These are phyloP conservation scores for Mentha longifolia DNA, from an alignment of 257 asterid genomes.

Conservation along the genomic window DNA sequence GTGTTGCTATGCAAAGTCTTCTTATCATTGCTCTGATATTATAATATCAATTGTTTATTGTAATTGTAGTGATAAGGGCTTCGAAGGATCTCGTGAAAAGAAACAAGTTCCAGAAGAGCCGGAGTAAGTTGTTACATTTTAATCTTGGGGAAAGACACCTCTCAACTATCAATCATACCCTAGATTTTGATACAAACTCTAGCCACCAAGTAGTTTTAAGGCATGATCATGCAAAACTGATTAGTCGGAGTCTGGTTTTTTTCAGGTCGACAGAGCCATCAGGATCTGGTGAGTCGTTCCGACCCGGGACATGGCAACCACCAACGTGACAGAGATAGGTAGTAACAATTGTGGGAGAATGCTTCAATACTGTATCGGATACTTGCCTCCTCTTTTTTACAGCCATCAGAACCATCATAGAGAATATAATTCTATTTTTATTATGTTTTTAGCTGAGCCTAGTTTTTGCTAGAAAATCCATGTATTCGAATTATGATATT, in stretches of 20 bases:
- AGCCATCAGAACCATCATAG: not conserved
- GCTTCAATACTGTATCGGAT: not conserved
- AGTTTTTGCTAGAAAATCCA: conserved; percentile 9
- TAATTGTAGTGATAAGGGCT: conserved; percentile 38
- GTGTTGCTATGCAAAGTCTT: not conserved
- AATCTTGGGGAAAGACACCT: not conserved
- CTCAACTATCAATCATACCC: not conserved
- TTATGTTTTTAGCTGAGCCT: not conserved
- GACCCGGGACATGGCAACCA: conserved; percentile 97
- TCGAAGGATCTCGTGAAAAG: conserved; percentile 36
- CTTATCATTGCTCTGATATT: not conserved
- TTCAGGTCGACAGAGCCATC: conserved; percentile 84
- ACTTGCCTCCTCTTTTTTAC: not conserved
- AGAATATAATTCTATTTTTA: not conserved
- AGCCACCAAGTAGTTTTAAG: not conserved
- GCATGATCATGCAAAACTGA: not conserved
- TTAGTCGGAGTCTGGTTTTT: conserved; percentile 35
- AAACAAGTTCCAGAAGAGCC: conserved; percentile 43
- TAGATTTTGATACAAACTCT: not conserved
- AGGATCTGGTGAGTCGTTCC: conserved; percentile 84
- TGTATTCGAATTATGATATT: not conserved
- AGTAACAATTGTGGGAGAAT: not conserved
- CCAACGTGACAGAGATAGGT: conserved; percentile 53
- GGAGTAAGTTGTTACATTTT: conserved; percentile 44
- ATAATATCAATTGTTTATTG: conserved; percentile 14